Percentiles rank a stretch among this genome's conserved stretches.
Evolutionary conservation across 306 rosid species (phyloP).

Genomic region (Myrica gale): DNA sequence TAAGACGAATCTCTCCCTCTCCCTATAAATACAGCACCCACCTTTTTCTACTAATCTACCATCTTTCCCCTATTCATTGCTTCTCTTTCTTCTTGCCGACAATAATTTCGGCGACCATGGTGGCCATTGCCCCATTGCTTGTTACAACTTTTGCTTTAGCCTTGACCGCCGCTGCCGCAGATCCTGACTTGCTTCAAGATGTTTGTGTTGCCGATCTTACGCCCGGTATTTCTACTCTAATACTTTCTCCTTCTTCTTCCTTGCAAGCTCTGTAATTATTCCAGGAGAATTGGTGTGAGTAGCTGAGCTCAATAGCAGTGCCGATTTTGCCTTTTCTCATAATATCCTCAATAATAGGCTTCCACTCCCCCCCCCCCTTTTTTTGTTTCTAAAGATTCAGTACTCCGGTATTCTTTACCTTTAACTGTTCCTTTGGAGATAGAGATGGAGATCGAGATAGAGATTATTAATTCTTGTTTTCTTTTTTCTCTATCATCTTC

Average conservation of each 20-base stretch:
- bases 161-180: constrained; percentile 46
- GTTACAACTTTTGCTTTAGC: constrained; percentile 40
- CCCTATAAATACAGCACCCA: constrained; percentile 11
- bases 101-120: constrained; percentile 30
- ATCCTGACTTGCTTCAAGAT: constrained; percentile 87
- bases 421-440: neutral
- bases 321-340: neutral
- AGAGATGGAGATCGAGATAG: neutral
- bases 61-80: neutral
- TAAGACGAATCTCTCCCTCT: constrained; percentile 8
- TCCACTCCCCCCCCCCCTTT: neutral
- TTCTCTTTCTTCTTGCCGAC: neutral
- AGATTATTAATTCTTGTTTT: neutral
- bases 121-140: constrained; percentile 21
- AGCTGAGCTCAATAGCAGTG: neutral
- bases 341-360: neutral
- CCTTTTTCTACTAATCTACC: neutral
- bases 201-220: constrained; percentile 76
- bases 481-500: neutral
- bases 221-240: constrained; percentile 44
- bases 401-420: neutral
- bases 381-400: too few species aligned
- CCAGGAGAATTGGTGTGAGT: neutral
- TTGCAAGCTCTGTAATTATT: neutral
- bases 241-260: neutral